phyloP scores from a whole-genome alignment of 2,329 filamentous ascomycete species.

The Capronia coronata region DNA sequence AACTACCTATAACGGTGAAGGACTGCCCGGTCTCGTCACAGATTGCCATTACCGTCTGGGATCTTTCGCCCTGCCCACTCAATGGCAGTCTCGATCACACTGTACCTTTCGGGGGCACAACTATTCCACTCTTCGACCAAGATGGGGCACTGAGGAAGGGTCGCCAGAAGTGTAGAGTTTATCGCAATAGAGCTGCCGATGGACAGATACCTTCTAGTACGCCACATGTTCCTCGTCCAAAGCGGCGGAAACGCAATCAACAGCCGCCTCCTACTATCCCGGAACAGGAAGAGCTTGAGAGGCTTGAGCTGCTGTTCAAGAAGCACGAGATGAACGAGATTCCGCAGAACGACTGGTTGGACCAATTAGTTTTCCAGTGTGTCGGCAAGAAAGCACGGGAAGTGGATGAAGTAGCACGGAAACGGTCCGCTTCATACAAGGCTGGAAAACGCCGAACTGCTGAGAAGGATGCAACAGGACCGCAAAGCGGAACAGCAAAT shows the following conservation, averaged over 20 bases:
- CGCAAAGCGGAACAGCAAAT: conserved; percentile 37
- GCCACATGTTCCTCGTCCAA: conserved; percentile 58
- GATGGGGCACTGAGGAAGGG: conserved; percentile 90
- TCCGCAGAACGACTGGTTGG: conserved; percentile 85
- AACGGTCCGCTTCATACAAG: conserved; percentile 41
- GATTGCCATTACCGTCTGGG: conserved; percentile 91
- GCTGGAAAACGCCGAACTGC: conserved; percentile 30
- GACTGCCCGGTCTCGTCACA: conserved; percentile 74
- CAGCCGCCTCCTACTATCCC: conserved; percentile 49
- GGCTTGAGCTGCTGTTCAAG: conserved; percentile 85
- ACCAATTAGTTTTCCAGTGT: conserved; percentile 85
- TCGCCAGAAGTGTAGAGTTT: conserved; percentile 80
- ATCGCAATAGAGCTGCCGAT: conserved; percentile 77
- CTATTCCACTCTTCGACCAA: conserved; percentile 81
- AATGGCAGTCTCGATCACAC: conserved; percentile 65
- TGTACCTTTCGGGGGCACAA: conserved; percentile 90
- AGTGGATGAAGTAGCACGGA: conserved; percentile 58
- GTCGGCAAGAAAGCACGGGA: conserved; percentile 70
- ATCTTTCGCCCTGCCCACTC: conserved; percentile 73
- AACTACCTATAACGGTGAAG: conserved; percentile 76
- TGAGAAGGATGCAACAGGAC: conserved; percentile 3
- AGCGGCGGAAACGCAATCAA: conserved; percentile 46
- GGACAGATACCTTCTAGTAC: conserved; percentile 75
- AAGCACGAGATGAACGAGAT: conserved; percentile 99
- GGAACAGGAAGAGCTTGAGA: conserved; percentile 77